These are phyloP conservation scores for Handroanthus guayacan DNA, from an alignment of 257 asterid species.

Conservation along the genomic window DNA sequence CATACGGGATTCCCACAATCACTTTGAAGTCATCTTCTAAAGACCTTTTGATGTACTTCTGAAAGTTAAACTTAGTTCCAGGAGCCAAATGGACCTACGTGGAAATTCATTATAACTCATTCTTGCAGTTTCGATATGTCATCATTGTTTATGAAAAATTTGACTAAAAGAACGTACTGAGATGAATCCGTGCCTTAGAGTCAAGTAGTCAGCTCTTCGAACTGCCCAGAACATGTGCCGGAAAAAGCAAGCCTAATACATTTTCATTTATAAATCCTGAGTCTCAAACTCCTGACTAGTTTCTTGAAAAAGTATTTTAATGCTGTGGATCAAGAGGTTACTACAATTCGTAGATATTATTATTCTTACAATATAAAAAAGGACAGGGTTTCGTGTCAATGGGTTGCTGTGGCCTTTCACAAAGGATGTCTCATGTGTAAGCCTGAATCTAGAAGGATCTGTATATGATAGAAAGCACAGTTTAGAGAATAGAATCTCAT, in stretches of 20 bases:
- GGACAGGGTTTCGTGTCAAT: slow-evolving; percentile 49
- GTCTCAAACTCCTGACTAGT: neutral
- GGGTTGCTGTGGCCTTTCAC: slow-evolving; percentile 66
- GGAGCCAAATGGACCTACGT: slow-evolving; percentile 84
- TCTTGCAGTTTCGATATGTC: too few relatives aligned
- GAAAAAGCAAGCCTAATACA: slow-evolving; percentile 65
- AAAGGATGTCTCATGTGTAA: slow-evolving; percentile 77
- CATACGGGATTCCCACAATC: slow-evolving; percentile 79
- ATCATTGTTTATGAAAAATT: too few relatives aligned
- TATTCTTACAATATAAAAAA: slow-evolving; percentile 67
- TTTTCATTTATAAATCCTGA: neutral
- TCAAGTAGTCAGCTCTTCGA: slow-evolving; percentile 69
- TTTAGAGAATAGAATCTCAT: neutral
- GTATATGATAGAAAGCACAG: too few relatives aligned
- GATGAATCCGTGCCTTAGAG: slow-evolving; percentile 79
- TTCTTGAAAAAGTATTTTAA: neutral
- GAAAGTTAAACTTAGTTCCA: slow-evolving; percentile 77
- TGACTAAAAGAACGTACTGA: slow-evolving; percentile 50
- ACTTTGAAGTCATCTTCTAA: slow-evolving; percentile 86
- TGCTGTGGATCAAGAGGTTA: too few relatives aligned
- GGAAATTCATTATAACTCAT: neutral
- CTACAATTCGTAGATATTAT: too few relatives aligned
- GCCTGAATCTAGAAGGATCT: slow-evolving; percentile 76
- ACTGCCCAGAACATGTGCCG: slow-evolving; percentile 81
- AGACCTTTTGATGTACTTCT: slow-evolving; percentile 81